Evolutionary conservation across 1,139 yeast genomes (phyloP).

Genomic region (Yamadazyma membranifaciens): DNA sequence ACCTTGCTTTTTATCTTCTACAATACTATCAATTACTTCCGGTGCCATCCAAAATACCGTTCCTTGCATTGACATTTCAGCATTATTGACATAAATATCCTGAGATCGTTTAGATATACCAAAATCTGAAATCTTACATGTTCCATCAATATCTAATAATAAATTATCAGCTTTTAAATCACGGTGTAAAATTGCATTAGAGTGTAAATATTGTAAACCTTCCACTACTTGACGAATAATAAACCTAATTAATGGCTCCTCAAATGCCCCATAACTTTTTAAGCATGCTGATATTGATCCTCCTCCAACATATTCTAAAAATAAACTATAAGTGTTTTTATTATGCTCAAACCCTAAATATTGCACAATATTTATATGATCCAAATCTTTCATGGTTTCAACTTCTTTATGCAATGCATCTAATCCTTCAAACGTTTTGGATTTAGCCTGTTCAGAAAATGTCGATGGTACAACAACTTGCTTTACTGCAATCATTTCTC

Average conservation of each 20-base stretch:
- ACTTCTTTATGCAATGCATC: constrained; percentile 90
- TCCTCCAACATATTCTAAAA: constrained; percentile 95
- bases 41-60: constrained; percentile 99
- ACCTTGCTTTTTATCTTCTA: constrained; percentile 79
- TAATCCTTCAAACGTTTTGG: constrained; percentile 51
- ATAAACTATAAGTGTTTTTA: constrained; percentile 73
- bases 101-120: constrained; percentile 90
- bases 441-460: constrained; percentile 8
- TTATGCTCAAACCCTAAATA: constrained; percentile 89
- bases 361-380: constrained; percentile 92
- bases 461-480: constrained; percentile 64
- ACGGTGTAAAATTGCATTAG: constrained; percentile 85
- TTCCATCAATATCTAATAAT: constrained; percentile 85
- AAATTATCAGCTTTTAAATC: constrained; percentile 96
- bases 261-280: constrained; percentile 81
- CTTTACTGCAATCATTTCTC: constrained; percentile 98
- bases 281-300: constrained; percentile 92
- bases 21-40: constrained; percentile 83
- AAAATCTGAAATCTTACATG: constrained; percentile 94
- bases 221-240: constrained; percentile 76
- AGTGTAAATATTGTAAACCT: constrained; percentile 84
- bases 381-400: constrained; percentile 89
- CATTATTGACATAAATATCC: constrained; percentile 85
- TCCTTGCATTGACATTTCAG: constrained; percentile 98
- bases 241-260: constrained; percentile 69